Conservation (phyloP, 169 alveolate species). For the Hepatocystis sp. region DNA sequence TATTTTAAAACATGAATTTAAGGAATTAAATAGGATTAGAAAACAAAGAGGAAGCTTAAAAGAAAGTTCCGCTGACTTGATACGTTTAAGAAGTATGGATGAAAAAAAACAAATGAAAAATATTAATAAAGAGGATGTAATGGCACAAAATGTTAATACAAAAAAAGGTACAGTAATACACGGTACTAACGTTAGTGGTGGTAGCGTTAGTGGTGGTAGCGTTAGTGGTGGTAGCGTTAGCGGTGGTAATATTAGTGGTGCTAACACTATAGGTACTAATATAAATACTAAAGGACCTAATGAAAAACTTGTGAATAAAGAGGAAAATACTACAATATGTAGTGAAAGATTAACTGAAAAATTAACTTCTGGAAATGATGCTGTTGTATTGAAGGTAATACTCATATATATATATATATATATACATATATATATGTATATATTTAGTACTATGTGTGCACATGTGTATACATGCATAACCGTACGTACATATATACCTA, state of each 20-base stretch:
- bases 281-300: too few species aligned
- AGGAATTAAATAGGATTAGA: conserved; percentile 21
- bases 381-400: background rate
- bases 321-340: conserved; percentile 8
- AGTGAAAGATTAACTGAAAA: conserved; percentile 43
- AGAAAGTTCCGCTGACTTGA: conserved; percentile 2
- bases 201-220: too few species aligned
- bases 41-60: conserved; percentile 31
- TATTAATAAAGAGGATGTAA: background rate
- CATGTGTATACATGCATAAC: background rate
- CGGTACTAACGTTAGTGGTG: too few species aligned
- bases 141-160: background rate
- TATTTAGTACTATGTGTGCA: background rate
- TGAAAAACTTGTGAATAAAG: too few species aligned
- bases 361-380: conserved; percentile 2
- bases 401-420: background rate
- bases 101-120: background rate
- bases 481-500: background rate
- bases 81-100: background rate
- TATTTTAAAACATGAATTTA: conserved; percentile 40
- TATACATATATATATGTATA: background rate
- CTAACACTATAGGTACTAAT: too few species aligned
- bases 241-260: too few species aligned
- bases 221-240: too few species aligned
- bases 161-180: background rate